These are phyloP conservation scores for Tripterygium wilfordii DNA, from an alignment of 177 flowering plant species.

Conservation along the genomic window DNA sequence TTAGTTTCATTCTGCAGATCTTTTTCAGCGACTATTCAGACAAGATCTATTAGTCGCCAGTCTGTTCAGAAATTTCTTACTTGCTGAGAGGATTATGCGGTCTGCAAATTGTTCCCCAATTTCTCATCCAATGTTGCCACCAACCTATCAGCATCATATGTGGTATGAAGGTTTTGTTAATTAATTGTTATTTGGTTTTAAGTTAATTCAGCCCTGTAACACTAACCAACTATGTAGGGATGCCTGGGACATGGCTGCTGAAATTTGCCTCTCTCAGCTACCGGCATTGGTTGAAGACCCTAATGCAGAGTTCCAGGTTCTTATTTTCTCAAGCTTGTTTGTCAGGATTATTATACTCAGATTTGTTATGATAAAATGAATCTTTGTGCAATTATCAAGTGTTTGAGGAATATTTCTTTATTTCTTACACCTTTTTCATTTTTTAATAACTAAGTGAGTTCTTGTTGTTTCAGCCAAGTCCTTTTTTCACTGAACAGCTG, in stretches of 20 bases:
- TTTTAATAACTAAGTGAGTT: no score
- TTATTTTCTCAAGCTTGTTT: conserved; percentile 1
- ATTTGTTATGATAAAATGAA: no score
- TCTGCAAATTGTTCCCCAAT: conserved; percentile 97
- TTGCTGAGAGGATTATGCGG: conserved; percentile 97
- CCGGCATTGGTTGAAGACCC: conserved; percentile 67
- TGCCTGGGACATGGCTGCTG: conserved; percentile 99
- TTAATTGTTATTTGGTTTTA: conserved; percentile 1
- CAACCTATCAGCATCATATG: conserved; percentile 99
- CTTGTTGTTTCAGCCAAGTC: conserved; percentile 62
- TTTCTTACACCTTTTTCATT: no score
- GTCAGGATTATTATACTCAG: no score
- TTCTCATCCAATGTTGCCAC: conserved; percentile 86
- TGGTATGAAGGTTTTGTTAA: conserved; percentile 41
- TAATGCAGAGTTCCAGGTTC: conserved; percentile 84
- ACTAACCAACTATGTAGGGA: conserved; percentile 46
- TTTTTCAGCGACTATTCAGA: conserved; percentile 90
- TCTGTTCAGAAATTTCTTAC: conserved; percentile 85
- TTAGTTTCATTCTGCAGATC: conserved; percentile 52
- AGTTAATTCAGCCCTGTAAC: not conserved
- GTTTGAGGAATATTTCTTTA: no score
- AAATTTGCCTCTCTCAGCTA: conserved; percentile 91
- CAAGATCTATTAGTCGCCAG: conserved; percentile 97
- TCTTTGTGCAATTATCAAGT: no score
- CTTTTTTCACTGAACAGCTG: conserved; percentile 92